Base-by-base conservation (phyloP, 345 rosid genomes). In the Eucalyptus tenuipes region DNA sequence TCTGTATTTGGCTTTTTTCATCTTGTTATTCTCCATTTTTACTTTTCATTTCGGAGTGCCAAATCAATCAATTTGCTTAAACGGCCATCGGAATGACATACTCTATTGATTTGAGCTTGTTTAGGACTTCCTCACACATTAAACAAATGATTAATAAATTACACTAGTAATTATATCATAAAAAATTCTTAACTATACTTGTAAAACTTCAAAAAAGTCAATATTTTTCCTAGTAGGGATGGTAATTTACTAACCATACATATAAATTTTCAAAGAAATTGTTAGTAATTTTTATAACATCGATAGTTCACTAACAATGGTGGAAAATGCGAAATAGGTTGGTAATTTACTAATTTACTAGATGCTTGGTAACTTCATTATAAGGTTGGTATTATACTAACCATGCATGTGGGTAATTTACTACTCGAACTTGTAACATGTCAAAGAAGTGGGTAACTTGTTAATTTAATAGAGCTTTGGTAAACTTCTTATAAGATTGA, bases 61-160 rank as follows among this genome's bases (percentile, higher is more conserved):
- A 6, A 12, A 12, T 59, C n/a, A 59, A 59, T 27, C 6, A 27
- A 12, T 59, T 59, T 59, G 31, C 66, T 29, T 59, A 59, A 59
- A 61, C 0, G 5, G 18, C 0, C 18, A 14, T 7, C 5, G 1
- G 8, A 64, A 64, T 13, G 37, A 64, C 37, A 0, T n/a, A 64
- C 2, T 29, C 8, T 29, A 14, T 14, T 29, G 5, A 7, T 29
- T 4, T 64, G 10, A 4, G 20, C 14, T 0, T n/a, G 37, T n/a
- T 14, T 14, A 14, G 5, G 10, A 64, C 3, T 64, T 64, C 4
- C 10, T n/a, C 8, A 14, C 0, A n/a, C 10, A n/a, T 64, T 64
- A 14, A 31, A 15, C 37, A n/a, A n/a, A 64, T 4, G 0, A 7
- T 64, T 64, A n/a, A 12, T 29, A 29, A 29, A 61, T 29, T 61